phyloP scores from a whole-genome alignment of 495 filamentous ascomycete species.

The Trichocladium uniseriatum region DNA sequence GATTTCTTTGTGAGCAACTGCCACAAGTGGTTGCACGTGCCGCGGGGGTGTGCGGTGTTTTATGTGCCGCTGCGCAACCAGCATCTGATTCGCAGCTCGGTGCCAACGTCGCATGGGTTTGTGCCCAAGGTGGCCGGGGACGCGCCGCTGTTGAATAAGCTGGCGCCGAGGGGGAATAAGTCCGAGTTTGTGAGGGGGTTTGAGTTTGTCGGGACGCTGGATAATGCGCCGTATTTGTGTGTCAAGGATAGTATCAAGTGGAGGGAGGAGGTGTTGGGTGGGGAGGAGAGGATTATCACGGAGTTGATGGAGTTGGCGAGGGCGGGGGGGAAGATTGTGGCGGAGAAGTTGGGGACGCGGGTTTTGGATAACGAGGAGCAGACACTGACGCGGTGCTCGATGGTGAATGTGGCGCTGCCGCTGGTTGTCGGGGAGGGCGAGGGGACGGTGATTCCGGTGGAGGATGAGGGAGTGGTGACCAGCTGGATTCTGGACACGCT shows the following conservation, averaged over 20 bases:
- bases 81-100: slow-evolving; percentile 56
- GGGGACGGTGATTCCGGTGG: slow-evolving; percentile 23
- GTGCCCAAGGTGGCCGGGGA: too few species aligned
- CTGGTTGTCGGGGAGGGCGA: slow-evolving; percentile 27
- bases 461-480: slow-evolving; percentile 30
- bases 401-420: slow-evolving; percentile 71
- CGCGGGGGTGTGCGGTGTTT: slow-evolving; percentile 70
- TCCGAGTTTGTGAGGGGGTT: slow-evolving; percentile 60
- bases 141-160: slow-evolving; percentile 34
- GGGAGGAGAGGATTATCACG: slow-evolving; percentile 55
- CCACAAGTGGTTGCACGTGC: slow-evolving; percentile 88
- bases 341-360: slow-evolving; percentile 57
- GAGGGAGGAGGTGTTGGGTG: slow-evolving; percentile 58
- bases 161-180: slow-evolving; percentile 46
- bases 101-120: slow-evolving; percentile 65
- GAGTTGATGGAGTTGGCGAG: slow-evolving; percentile 52
- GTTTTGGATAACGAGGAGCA: slow-evolving; percentile 52
- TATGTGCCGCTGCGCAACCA: slow-evolving; percentile 71
- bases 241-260: slow-evolving; percentile 61
- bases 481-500: slow-evolving; percentile 51
- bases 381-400: slow-evolving; percentile 37
- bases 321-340: slow-evolving; percentile 48
- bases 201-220: slow-evolving; percentile 67
- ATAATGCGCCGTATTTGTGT: slow-evolving; percentile 61
- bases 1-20: slow-evolving; percentile 81